Evolutionary conservation across 768 basidiomycete species (phyloP).

Genomic region (Austroboletus eburneus): DNA sequence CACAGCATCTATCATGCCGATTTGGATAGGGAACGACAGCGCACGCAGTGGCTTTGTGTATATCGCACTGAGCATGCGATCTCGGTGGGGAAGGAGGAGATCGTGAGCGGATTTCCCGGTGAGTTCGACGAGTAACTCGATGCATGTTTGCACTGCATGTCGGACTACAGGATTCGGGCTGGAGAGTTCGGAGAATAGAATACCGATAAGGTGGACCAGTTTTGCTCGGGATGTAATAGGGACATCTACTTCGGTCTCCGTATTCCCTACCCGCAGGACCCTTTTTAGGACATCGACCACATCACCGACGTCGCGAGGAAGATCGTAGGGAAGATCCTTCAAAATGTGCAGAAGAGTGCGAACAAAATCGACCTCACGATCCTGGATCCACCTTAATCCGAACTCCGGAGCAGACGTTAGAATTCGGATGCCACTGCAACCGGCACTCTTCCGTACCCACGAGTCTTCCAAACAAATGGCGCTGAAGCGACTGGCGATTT

Average conservation of each 20-base stretch:
- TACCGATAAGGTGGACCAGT: constrained; percentile 66
- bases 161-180: constrained; percentile 85
- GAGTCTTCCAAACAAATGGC: constrained; percentile 88
- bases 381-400: constrained; percentile 73
- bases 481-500: constrained; percentile 78
- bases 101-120: constrained; percentile 70
- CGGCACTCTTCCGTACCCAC: constrained; percentile 88
- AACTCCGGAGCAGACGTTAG: constrained; percentile 69
- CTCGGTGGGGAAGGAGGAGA: constrained; percentile 79
- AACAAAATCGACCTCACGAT: constrained; percentile 86
- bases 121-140: constrained; percentile 71
- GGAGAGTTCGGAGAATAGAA: constrained; percentile 85
- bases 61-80: constrained; percentile 83
- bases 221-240: constrained; percentile 45
- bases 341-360: constrained; percentile 87
- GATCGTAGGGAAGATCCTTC: constrained; percentile 90
- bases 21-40: constrained; percentile 90
- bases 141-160: constrained; percentile 75
- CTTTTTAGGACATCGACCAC: constrained; percentile 72
- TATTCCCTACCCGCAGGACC: constrained; percentile 59
- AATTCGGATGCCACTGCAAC: constrained; percentile 79
- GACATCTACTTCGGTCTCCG: constrained; percentile 46
- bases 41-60: constrained; percentile 97
- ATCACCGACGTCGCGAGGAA: constrained; percentile 76
- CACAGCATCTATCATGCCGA: constrained; percentile 96